Evolutionary conservation across 2,329 filamentous ascomycete species (phyloP), one percentile per base, ranked within the genome.

Genomic region (Chaetomiaceae sp.): DNA sequence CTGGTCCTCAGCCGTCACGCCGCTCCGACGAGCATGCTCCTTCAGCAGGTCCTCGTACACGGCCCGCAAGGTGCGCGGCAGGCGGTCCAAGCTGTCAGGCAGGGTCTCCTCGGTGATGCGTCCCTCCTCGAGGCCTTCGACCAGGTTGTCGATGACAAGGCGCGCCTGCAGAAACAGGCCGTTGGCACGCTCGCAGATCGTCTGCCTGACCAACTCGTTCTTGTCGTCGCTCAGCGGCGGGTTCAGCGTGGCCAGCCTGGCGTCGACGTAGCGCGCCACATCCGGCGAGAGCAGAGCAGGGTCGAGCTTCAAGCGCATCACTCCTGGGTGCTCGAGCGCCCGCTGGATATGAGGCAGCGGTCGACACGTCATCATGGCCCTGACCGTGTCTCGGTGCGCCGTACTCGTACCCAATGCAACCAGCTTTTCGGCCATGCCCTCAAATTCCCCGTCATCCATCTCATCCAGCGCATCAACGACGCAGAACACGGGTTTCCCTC

Each of bases 401-500:
- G n/a, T n/a, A n/a, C n/a, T 64, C 25, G 52, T 29, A 19, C 68
- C 65, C 15, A 51, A 23, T 4, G 39, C 40, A 6, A 38, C 17
- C 34, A 52, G 19, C 17, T 22, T 34, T 19, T 5, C 34, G 15
- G 34, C 27, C 37, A 42, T 33, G 17, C 19, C 37, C 8, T 49
- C 37, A 2, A 49, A 33, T 3, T 52, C 42, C 11, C 2, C 40
- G 9, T 46, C 42, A 17, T 52, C 49, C 65, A 74, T 71, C 59
- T 74, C 71, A 55, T 74, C 72, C 4, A 73, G 58, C 1, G 69
- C 70, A 53, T 72, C 70, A 1, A 61, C 64, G 6, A 72, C 60
- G 33, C 64, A 67, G 44, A 66, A 71, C 1, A 64, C 65, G 33
- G 19, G 15, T 14, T 55, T 60, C 2, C 38, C 33, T 3, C 40